These are phyloP conservation scores for Hypoxylon sp. DNA, from an alignment of 2,329 filamentous ascomycete species.

Conservation along the genomic window DNA sequence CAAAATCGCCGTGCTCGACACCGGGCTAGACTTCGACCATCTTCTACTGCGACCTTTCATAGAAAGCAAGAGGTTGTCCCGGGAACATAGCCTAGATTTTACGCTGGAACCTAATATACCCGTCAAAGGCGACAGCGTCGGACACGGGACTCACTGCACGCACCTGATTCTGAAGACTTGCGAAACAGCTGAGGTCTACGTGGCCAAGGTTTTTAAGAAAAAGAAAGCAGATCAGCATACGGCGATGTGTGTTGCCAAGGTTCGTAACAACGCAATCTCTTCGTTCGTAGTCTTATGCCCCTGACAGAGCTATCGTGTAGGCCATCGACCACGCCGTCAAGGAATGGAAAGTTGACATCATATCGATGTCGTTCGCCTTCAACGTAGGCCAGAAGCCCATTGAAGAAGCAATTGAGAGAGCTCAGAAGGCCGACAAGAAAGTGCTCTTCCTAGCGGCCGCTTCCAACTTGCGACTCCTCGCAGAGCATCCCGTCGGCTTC, in stretches of 20 bases:
- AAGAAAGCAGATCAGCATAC: neutral
- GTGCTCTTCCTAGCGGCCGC: neutral
- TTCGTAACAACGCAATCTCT: neutral
- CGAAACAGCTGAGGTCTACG: neutral
- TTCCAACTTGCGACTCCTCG: neutral
- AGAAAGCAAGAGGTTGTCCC: neutral
- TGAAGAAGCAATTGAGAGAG: neutral
- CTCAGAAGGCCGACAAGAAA: slow-evolving; percentile 1
- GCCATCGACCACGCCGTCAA: neutral
- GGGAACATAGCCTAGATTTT: neutral
- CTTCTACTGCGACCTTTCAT: neutral
- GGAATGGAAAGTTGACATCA: neutral
- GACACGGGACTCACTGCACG: neutral
- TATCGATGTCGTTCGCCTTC: neutral
- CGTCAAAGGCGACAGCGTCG: neutral
- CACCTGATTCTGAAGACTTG: neutral
- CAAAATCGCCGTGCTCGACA: neutral
- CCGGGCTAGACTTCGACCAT: neutral
- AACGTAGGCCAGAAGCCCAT: neutral
- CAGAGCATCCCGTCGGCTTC: neutral
- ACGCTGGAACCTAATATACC: neutral
- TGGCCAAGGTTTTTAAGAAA: neutral
- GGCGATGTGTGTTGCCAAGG: neutral
- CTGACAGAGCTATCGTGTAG: neutral
- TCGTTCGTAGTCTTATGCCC: neutral